These are phyloP conservation scores for Erodium maritimum DNA, from an alignment of 345 rosid species.

Conservation along the genomic window DNA sequence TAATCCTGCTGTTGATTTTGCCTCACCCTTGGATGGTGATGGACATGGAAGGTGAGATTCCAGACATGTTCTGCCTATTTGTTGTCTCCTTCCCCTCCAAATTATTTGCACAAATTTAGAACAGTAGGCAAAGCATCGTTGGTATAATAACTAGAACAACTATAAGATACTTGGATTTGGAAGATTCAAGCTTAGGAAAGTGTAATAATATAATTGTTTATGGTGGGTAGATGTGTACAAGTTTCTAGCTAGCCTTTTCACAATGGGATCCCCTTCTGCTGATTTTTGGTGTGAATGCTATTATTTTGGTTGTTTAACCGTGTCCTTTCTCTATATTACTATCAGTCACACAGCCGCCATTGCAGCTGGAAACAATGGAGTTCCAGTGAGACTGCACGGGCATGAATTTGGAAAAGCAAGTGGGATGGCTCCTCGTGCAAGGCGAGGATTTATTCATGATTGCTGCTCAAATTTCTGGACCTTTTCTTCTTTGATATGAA, in stretches of 20 bases:
- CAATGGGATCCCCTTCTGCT: not conserved
- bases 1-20: constrained; percentile 75
- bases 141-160: too few species aligned
- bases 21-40: constrained; percentile 98
- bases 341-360: constrained; percentile 95
- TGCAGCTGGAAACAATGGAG: constrained; percentile 98
- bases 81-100: too few species aligned
- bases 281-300: not conserved
- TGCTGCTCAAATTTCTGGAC: not conserved
- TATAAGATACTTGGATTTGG: too few species aligned
- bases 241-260: not conserved
- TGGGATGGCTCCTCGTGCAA: too few species aligned
- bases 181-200: too few species aligned
- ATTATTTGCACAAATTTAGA: too few species aligned
- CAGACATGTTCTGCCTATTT: too few species aligned
- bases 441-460: constrained; percentile 30
- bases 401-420: constrained; percentile 99
- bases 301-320: constrained; percentile 12
- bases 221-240: too few species aligned
- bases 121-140: too few species aligned
- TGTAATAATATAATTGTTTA: too few species aligned
- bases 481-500: constrained; percentile 4
- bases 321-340: constrained; percentile 9
- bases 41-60: constrained; percentile 89
- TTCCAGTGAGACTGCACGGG: constrained; percentile 83